Base-by-base conservation (phyloP, 495 filamentous ascomycete genomes). In the Tuber umbilicatum region DNA sequence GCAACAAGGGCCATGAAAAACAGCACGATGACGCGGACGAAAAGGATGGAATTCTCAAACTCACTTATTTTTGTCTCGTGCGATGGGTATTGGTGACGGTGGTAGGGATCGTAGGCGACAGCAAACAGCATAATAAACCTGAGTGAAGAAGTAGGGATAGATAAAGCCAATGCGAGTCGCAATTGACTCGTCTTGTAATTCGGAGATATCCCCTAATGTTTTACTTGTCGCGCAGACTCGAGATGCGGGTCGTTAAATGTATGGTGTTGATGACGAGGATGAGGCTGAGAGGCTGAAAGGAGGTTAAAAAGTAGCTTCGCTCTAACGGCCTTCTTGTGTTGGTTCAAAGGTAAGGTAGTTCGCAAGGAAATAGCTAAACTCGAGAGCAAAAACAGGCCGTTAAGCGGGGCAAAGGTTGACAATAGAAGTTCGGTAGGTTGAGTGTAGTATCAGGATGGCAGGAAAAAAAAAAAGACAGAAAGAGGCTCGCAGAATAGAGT, bases 241-340 rank as follows among this genome's bases (percentile, higher is more conserved):
- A 7, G 41, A 64, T 64, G 68, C 68, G 68, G 70, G 73, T 68
- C 43, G 45, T 27, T 72, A 41, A 60, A 41, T 74, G 73, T 74
- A 71, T 39, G 68, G 70, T 78, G 72, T 74, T 78, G 77, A 78
- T 76, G 77, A 78, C 38, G 77, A 43, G 64, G 76, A 79, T 79
- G 77, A 78, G 76, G 77, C 77, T 79, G 77, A 79, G 72, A 74
- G 50, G 41, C 73, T 76, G 75, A 74, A 74, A 70, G 68, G 73
- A 71, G 75, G 76, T 71, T 47, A 38, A 73, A 78, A 73, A 76
- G 78, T 79, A 78, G 45, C 77, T 75, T 78, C 73, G 77, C 70
- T 78, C 71, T 76, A 79, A 79, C 77, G 77, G 77, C 72, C 78
- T 76, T 78, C 68, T 79, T 78, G 70, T 79, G 76, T 71, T 74